These are phyloP conservation scores for Prunus mira DNA, from an alignment of 306 rosid species.

Conservation along the genomic window DNA sequence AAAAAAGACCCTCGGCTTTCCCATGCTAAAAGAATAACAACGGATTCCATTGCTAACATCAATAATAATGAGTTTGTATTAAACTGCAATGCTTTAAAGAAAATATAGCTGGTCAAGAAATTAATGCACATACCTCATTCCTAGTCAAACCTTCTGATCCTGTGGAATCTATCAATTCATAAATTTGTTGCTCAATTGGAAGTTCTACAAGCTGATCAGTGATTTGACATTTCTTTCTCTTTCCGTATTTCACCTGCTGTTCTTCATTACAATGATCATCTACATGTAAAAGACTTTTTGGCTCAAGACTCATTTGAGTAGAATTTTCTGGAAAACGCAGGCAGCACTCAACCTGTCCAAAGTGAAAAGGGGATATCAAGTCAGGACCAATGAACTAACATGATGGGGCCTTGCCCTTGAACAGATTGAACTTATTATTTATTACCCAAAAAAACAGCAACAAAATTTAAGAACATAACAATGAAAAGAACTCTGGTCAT, in stretches of 20 bases:
- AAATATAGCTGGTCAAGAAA: conserved; percentile 10
- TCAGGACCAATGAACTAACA: conserved; percentile 1
- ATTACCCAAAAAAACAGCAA: background rate
- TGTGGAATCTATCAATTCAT: conserved; percentile 68
- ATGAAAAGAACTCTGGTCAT: background rate
- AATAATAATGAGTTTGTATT: background rate
- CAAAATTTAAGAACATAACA: background rate
- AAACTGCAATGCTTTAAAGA: conserved; percentile 6
- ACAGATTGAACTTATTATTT: background rate
- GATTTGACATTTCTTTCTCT: conserved; percentile 45
- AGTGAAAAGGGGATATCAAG: conserved; percentile 14
- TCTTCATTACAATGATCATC: conserved; percentile 41
- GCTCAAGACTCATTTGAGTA: conserved; percentile 38
- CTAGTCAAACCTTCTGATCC: conserved; percentile 63
- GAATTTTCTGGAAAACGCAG: conserved; percentile 48
- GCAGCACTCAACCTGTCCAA: conserved; percentile 47
- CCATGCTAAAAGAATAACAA: background rate
- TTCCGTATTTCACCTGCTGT: conserved; percentile 40
- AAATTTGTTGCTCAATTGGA: conserved; percentile 69
- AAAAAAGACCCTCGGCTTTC: background rate
- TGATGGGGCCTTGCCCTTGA: background rate
- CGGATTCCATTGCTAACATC: background rate
- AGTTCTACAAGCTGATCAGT: conserved; percentile 73
- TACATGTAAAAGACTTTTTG: conserved; percentile 34
- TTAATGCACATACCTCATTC: conserved; percentile 56